Evolutionary conservation across 257 asterid species (phyloP).

Genomic region (Echites panduratus): DNA sequence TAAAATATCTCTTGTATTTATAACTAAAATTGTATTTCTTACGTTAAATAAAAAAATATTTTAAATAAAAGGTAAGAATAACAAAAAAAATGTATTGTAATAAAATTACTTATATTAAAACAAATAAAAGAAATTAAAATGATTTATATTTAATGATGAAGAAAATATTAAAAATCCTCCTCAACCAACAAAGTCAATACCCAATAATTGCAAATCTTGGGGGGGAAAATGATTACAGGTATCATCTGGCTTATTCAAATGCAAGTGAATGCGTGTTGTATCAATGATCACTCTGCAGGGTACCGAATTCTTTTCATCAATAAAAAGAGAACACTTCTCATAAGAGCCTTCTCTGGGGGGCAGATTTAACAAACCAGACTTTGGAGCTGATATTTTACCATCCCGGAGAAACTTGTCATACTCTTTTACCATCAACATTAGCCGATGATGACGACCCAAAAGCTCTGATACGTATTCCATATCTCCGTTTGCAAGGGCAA

Average conservation of each 20-base stretch:
- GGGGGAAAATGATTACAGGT: conserved; percentile 24
- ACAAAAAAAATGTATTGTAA: too few species aligned
- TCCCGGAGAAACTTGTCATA: conserved; percentile 25
- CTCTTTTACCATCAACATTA: conserved; percentile 34
- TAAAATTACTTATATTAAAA: too few species aligned
- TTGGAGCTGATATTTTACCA: conserved; percentile 47
- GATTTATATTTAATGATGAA: too few species aligned
- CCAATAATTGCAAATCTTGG: conserved; percentile 29
- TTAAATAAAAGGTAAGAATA: too few species aligned
- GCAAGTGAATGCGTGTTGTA: conserved; percentile 54
- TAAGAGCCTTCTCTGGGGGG: conserved; percentile 77
- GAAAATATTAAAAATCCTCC: too few species aligned
- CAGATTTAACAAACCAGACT: conserved; percentile 80
- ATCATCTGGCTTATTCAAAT: conserved; percentile 42
- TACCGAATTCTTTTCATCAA: conserved; percentile 39
- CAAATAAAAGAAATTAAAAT: too few species aligned
- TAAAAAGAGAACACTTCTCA: conserved; percentile 49
- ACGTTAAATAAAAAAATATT: too few species aligned
- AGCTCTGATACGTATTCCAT: conserved; percentile 77
- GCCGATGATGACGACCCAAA: conserved; percentile 84
- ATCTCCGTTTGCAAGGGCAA: conserved; percentile 73
- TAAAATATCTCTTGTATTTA: too few species aligned
- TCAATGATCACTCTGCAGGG: conserved; percentile 64
- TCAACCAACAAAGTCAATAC: too few species aligned
- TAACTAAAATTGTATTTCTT: too few species aligned